Evolutionary conservation across 176 grass and related monocot species (phyloP).

Genomic region (Puya raimondii): DNA sequence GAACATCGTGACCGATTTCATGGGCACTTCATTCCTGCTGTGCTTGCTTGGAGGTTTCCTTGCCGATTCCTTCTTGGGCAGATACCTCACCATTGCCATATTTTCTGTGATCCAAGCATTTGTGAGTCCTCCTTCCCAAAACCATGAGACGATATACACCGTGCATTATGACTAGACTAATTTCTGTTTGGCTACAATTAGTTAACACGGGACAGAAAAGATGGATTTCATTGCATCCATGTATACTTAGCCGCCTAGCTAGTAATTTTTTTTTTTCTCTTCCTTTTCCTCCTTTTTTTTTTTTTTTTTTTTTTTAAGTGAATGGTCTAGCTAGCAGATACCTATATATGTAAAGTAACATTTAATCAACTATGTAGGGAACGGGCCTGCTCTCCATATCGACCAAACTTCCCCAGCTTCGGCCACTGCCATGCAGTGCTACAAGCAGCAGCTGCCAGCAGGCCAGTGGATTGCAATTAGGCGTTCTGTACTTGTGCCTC

Average conservation of each 20-base stretch:
- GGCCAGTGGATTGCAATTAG: slow-evolving; percentile 54
- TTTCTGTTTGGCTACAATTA: neutral
- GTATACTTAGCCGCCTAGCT: neutral
- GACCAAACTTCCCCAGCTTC: slow-evolving; percentile 45
- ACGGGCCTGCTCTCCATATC: slow-evolving; percentile 50
- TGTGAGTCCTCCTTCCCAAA: slow-evolving; percentile 11
- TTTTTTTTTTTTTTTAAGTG: neutral
- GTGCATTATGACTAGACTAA: neutral
- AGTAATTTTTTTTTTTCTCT: neutral
- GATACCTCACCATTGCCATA: slow-evolving; percentile 84
- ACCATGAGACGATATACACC: neutral
- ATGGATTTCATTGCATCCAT: neutral
- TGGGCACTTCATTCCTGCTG: slow-evolving; percentile 89
- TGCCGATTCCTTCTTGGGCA: slow-evolving; percentile 80
- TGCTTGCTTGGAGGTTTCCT: slow-evolving; percentile 85
- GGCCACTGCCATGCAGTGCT: slow-evolving; percentile 41
- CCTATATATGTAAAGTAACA: neutral
- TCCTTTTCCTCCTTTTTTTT: neutral
- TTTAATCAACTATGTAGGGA: slow-evolving; percentile 26
- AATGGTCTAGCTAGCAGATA: neutral
- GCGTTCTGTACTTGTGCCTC: slow-evolving; percentile 53
- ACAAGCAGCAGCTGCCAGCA: slow-evolving; percentile 25
- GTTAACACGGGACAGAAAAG: too few relatives aligned
- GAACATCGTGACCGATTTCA: slow-evolving; percentile 83
- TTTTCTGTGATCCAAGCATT: slow-evolving; percentile 60